A percentile compares a stretch with the other conserved stretches of the same genome.
Conservation (phyloP, 163 green algal genomes). For the Chlorella variabilis region DNA sequence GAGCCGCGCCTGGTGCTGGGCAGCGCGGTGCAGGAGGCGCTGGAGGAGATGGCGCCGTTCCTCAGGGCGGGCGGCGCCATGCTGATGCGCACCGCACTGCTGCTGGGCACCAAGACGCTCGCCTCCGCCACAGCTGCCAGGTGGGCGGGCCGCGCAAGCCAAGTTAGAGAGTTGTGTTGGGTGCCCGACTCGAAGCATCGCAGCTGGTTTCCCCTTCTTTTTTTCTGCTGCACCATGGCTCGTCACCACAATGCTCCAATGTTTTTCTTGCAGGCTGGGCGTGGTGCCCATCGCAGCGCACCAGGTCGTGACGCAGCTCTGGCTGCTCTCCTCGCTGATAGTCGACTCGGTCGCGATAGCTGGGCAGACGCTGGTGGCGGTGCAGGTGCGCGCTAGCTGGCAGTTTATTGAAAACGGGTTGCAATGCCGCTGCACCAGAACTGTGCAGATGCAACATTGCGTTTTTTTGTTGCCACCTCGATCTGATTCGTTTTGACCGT, state of each 20-base stretch:
- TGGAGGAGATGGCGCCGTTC: constrained; percentile 45
- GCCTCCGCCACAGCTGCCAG: constrained; percentile 57
- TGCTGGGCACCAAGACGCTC: constrained; percentile 77
- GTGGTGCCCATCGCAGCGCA: constrained; percentile 69
- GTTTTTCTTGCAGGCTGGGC: constrained; percentile 53
- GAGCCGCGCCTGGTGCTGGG: neutral
- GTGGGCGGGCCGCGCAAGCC: neutral
- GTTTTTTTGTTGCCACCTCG: no score
- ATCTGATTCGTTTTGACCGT: no score
- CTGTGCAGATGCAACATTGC: no score
- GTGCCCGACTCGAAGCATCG: no score
- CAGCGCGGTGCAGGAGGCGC: neutral
- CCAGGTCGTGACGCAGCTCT: constrained; percentile 78
- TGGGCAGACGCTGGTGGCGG: constrained; percentile 74
- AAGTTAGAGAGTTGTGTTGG: no score
- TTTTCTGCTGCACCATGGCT: no score
- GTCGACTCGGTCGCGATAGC: constrained; percentile 75
- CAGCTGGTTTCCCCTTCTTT: no score
- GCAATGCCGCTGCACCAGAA: no score
- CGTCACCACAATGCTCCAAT: no score
- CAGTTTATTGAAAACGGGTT: no score
- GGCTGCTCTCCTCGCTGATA: constrained; percentile 71
- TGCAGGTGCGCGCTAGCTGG: constrained; percentile 45
- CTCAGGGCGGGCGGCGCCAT: constrained; percentile 64
- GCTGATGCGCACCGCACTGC: constrained; percentile 68